Conservation (phyloP, 148 eudicot genomes). For the Rhododendron vialii region DNA sequence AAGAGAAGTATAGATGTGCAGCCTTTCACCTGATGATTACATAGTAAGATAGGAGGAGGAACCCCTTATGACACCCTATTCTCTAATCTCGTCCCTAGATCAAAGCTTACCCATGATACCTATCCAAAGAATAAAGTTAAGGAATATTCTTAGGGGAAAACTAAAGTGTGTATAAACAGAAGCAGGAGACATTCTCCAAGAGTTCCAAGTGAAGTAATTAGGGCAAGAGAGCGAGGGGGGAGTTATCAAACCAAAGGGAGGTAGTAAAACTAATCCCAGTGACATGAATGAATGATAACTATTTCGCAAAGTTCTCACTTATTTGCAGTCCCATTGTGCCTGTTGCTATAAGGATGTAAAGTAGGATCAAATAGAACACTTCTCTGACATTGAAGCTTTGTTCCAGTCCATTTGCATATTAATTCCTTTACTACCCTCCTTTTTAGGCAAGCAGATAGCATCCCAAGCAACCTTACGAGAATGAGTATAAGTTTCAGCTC, state of each 20-base stretch:
- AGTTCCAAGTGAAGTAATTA: neutral
- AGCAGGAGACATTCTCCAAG: neutral
- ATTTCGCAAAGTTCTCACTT: neutral
- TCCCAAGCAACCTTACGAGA: neutral
- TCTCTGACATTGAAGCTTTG: neutral
- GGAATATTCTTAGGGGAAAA: neutral
- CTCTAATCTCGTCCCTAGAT: neutral
- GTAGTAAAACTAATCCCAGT: neutral
- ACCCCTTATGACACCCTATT: neutral
- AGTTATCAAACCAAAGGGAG: neutral
- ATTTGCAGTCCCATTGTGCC: neutral
- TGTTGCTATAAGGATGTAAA: neutral
- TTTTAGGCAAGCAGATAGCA: neutral
- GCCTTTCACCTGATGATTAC: neutral
- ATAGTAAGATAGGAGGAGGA: neutral
- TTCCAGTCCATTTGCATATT: neutral
- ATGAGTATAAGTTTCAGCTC: neutral
- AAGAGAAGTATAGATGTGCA: neutral
- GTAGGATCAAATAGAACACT: neutral
- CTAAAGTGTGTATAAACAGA: neutral
- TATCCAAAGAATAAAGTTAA: neutral
- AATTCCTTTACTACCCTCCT: neutral
- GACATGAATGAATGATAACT: neutral
- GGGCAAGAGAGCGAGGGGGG: neutral
- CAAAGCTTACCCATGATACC: neutral